Evolutionary conservation across 257 asterid species (phyloP).

Genomic region (Lantana camara): DNA sequence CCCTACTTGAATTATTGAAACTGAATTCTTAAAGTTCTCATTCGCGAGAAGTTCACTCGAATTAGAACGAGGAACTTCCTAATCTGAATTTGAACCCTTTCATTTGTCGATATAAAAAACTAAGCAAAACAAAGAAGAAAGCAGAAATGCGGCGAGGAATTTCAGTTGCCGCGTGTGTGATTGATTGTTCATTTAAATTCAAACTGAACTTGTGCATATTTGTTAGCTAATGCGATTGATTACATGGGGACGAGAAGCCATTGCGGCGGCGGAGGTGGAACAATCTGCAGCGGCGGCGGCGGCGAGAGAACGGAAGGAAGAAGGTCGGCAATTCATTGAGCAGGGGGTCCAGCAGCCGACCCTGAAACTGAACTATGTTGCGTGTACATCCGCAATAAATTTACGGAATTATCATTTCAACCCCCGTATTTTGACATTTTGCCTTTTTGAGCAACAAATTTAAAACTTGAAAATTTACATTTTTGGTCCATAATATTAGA

Average conservation of each 20-base stretch:
- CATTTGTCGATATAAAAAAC: background rate
- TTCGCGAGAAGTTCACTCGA: background rate
- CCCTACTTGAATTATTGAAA: background rate
- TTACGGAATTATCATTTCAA: background rate
- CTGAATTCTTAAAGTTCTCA: background rate
- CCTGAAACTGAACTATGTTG: background rate
- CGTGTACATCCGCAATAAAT: background rate
- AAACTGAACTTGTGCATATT: background rate
- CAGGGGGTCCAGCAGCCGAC: background rate
- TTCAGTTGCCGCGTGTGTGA: conserved; percentile 17
- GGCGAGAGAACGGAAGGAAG: conserved; percentile 48
- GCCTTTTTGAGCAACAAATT: no score
- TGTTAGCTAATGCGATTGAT: conserved; percentile 20
- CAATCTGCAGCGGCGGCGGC: conserved; percentile 41
- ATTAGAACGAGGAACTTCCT: background rate
- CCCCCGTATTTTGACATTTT: no score
- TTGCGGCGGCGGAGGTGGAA: conserved; percentile 34
- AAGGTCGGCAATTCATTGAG: conserved; percentile 58
- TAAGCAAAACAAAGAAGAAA: background rate
- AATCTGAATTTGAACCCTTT: conserved; percentile 10
- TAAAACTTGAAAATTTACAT: no score
- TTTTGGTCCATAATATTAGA: no score
- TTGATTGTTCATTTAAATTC: conserved; percentile 2
- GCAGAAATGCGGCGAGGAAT: conserved; percentile 1
- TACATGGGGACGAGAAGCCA: conserved; percentile 61